Percentiles rank a stretch among this genome's conserved stretches.
Evolutionary conservation across 2,329 filamentous ascomycete species (phyloP).

Genomic region (Meredithiella fracta): DNA sequence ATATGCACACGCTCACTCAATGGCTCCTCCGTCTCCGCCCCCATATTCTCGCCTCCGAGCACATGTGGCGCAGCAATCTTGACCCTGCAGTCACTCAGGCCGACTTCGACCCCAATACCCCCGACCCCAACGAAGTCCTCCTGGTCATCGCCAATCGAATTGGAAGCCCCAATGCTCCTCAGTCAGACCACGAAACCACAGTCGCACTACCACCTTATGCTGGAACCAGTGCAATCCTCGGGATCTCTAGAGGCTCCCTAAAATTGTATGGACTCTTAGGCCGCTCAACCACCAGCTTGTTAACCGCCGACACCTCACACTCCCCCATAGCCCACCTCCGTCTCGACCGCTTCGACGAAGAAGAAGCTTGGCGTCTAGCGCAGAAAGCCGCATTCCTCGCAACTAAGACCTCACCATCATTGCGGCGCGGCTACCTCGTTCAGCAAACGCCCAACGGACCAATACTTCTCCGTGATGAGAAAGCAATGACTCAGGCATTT

Average conservation of each 20-base stretch:
- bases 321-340: constrained; percentile 26
- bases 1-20: constrained; percentile 57
- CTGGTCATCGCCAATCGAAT: constrained; percentile 56
- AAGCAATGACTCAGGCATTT: too few relatives aligned
- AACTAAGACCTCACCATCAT: too few relatives aligned
- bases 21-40: constrained; percentile 62
- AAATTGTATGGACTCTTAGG: constrained; percentile 54
- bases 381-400: constrained; percentile 4
- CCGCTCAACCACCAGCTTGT: constrained; percentile 46
- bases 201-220: constrained; percentile 53
- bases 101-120: too few relatives aligned
- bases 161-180: constrained; percentile 39
- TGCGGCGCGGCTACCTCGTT: too few relatives aligned
- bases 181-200: too few relatives aligned
- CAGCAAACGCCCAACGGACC: too few relatives aligned
- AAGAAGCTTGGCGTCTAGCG: neutral
- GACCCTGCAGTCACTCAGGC: too few relatives aligned
- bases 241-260: constrained; percentile 47
- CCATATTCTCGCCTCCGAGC: constrained; percentile 28
- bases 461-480: too few relatives aligned
- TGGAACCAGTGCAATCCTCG: constrained; percentile 55
- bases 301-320: constrained; percentile 47
- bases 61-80: neutral
- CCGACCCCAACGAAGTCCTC: constrained; percentile 42
- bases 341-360: neutral